Conservation (phyloP, 2,329 filamentous ascomycete species). For the Chrysosphaeria jannelii region DNA sequence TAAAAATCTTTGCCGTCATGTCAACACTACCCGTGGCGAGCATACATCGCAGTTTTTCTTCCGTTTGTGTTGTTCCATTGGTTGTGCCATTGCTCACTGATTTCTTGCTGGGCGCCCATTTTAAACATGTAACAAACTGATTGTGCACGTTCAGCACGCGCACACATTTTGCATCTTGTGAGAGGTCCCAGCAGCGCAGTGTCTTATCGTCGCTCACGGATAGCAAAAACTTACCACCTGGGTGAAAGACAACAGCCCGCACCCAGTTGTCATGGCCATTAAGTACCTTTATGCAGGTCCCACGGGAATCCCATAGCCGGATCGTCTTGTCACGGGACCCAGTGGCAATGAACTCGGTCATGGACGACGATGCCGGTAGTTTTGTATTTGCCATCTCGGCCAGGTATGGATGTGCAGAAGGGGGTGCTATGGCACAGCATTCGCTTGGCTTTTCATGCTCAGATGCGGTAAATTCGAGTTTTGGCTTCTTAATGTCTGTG, state of each 20-base stretch:
- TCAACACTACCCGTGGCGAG: conserved; percentile 74
- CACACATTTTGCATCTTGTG: conserved; percentile 71
- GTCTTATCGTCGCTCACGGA: conserved; percentile 77
- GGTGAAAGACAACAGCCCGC: conserved; percentile 60
- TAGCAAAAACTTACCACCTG: conserved; percentile 68
- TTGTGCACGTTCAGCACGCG: conserved; percentile 50
- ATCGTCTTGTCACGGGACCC: conserved; percentile 78
- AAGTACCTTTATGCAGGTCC: conserved; percentile 58
- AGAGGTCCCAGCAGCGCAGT: conserved; percentile 75
- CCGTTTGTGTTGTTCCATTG: conserved; percentile 5
- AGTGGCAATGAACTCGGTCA: conserved; percentile 70
- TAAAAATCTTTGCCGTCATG: conserved; percentile 50
- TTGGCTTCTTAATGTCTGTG: conserved; percentile 42
- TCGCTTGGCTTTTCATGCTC: conserved; percentile 71
- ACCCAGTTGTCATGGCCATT: conserved; percentile 89
- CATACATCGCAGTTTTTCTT: conserved; percentile 40
- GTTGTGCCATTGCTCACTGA: conserved; percentile 9
- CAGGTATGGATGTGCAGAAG: conserved; percentile 47
- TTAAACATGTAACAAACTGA: conserved; percentile 61
- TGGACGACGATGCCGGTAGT: conserved; percentile 39
- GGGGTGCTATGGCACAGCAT: conserved; percentile 64
- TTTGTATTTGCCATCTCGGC: conserved; percentile 54
- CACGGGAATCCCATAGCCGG: conserved; percentile 62
- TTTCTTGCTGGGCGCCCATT: conserved; percentile 63
- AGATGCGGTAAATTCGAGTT: conserved; percentile 41